Conservation (phyloP, 192 early-diverging fungal species). For the Thamnidium elegans region DNA sequence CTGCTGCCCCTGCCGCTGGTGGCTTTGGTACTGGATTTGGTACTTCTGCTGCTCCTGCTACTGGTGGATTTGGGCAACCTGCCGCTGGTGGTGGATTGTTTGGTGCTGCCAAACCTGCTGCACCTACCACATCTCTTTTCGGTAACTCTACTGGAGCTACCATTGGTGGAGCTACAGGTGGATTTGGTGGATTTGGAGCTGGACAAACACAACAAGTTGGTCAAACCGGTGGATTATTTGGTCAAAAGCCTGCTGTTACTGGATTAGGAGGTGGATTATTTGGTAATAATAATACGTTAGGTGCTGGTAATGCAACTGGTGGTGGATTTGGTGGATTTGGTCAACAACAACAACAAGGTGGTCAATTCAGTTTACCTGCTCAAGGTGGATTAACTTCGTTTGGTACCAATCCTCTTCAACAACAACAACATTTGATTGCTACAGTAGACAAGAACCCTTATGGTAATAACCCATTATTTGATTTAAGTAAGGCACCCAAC, state of each 20-base stretch:
- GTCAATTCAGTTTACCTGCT: constrained; percentile 33
- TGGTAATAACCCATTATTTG: constrained; percentile 81
- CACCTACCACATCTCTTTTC: constrained; percentile 15
- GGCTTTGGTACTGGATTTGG: constrained; percentile 1
- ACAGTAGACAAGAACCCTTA: constrained; percentile 85
- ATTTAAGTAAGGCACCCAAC: constrained; percentile 25
- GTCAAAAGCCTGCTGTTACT: constrained; percentile 16
- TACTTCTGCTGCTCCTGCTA: not conserved
- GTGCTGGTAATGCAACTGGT: not conserved
- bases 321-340: constrained; percentile 51
- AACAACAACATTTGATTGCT: constrained; percentile 59
- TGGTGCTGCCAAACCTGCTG: constrained; percentile 6
- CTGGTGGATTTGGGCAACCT: constrained; percentile 17
- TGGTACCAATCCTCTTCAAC: constrained; percentile 34
- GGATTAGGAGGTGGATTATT: constrained; percentile 26
- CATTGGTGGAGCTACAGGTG: constrained; percentile 16
- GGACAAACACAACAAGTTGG: constrained; percentile 6
- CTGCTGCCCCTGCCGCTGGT: constrained; percentile 28
- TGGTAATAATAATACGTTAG: constrained; percentile 19
- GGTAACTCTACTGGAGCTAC: constrained; percentile 9
- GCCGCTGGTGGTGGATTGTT: constrained; percentile 9
- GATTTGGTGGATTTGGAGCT: constrained; percentile 31
- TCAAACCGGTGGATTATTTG: constrained; percentile 35
- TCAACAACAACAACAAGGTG: constrained; percentile 17
- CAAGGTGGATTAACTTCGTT: constrained; percentile 46